These are phyloP conservation scores for Cryoendolithus antarcticus DNA, from an alignment of 2,329 filamentous ascomycete genomes.

Conservation along the genomic window DNA sequence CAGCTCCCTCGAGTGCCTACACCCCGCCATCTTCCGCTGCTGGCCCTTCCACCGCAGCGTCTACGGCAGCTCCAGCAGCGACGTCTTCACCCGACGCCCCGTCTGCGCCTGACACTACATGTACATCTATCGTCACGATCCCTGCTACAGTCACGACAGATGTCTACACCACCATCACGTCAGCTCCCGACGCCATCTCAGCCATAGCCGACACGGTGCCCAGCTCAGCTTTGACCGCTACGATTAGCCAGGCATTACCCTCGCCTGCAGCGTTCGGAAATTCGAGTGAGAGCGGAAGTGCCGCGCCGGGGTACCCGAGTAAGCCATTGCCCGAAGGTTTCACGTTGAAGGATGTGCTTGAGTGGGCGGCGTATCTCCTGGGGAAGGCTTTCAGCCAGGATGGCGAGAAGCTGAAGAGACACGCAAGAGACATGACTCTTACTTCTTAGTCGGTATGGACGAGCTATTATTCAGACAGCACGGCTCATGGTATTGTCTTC, in stretches of 20 bases:
- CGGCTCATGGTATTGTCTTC: no score
- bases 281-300: constrained; percentile 6
- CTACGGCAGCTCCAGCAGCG: neutral
- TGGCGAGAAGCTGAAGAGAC: no score
- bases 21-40: neutral
- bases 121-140: constrained; percentile 2
- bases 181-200: constrained; percentile 10
- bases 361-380: constrained; percentile 17
- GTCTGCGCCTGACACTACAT: constrained; percentile 2
- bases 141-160: neutral
- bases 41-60: neutral
- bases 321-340: constrained; percentile 17
- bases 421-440: no score
- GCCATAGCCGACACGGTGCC: constrained; percentile 10
- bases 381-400: constrained; percentile 1
- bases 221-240: constrained; percentile 7
- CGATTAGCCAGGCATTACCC: constrained; percentile 6
- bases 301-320: constrained; percentile 6
- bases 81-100: constrained; percentile 1
- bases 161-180: constrained; percentile 7
- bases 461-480: no score
- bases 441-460: no score
- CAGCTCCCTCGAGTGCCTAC: no score
- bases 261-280: constrained; percentile 3
- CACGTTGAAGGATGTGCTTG: constrained; percentile 15